Base-by-base conservation (phyloP, 257 asterid genomes). In the Lycium ferocissimum region DNA sequence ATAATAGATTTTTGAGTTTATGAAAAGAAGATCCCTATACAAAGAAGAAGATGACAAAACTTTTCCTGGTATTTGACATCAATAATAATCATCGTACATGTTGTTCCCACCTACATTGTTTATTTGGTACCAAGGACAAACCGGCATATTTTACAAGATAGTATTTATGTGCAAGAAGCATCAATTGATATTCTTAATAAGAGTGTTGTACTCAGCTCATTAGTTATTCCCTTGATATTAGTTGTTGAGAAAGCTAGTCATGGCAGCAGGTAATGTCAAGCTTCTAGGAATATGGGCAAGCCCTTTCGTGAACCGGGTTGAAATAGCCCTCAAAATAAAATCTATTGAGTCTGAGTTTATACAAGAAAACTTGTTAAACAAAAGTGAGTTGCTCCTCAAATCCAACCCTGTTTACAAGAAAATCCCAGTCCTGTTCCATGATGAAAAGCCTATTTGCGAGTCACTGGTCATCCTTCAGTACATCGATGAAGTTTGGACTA, bases 321-420 rank as follows among this genome's bases (percentile, higher is more conserved):
- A 75, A 62, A 76, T 88, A 22, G 92, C 91, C 70, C 87, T 90
- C 20, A 88, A 84, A 84, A 84, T 88, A 61, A 88, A 88, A 84
- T 84, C 79, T 9, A 7, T 88, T 4, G 59, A 78, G 18, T 83
- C 66, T 67, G 91, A 82, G 59, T 81, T 79, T 58, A 18, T 88
- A 57, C 66, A 53, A 47, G 88, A 84, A 11, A 20, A 26, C 10
- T 10, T 84, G 26, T 12, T 54, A 0, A 45, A 82, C 26, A 88
- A 90, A 79, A 90, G 91, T 57, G 89, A 90, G 49, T 62, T 90
- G 9, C 89, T 90, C 6, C 86, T 87, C 10, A 84, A 87, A 87
- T 83, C 86, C 22, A 90, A 90, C 47, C 92, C 91, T 12, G 72
- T 88, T 65, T 73, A 87, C 71, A 75, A 85, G 86, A 85, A 87